Percentiles rank a stretch among this genome's conserved stretches.
Conservation (phyloP, 1,284 basidiomycete species). For the Pterula multifida region DNA sequence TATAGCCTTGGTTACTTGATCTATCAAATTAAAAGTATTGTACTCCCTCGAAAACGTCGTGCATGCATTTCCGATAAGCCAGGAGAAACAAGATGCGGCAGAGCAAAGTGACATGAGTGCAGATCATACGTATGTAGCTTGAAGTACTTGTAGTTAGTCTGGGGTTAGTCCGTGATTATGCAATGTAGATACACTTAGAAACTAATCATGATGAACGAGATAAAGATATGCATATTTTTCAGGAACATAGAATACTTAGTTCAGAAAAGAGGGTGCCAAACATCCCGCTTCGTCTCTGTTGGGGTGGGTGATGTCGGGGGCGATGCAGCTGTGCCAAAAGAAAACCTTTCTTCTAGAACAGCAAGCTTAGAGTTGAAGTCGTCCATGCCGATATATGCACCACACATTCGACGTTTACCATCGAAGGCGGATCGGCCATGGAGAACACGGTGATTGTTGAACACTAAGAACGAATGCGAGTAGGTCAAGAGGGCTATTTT, state of each 20-base stretch:
- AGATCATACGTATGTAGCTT: background rate
- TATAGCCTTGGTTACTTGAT: no score
- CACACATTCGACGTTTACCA: constrained; percentile 87
- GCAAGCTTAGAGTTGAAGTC: constrained; percentile 74
- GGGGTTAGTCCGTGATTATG: background rate
- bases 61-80: no score
- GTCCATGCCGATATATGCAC: constrained; percentile 88
- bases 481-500: background rate
- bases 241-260: constrained; percentile 5
- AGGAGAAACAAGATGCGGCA: no score
- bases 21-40: no score
- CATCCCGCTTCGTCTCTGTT: constrained; percentile 18
- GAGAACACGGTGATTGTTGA: constrained; percentile 91
- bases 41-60: no score
- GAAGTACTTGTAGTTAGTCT: no score
- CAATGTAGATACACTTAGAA: background rate
- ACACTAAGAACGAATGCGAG: constrained; percentile 32
- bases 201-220: constrained; percentile 1
- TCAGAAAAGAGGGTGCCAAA: constrained; percentile 29
- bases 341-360: constrained; percentile 29
- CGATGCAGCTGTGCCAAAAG: background rate
- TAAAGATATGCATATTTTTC: background rate
- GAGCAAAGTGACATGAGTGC: no score
- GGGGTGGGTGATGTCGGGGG: background rate
- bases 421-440: constrained; percentile 88